A percentile compares a stretch with the other conserved stretches of the same genome.
Evolutionary conservation across 306 rosid species (phyloP).

Genomic region (Cercis canadensis): DNA sequence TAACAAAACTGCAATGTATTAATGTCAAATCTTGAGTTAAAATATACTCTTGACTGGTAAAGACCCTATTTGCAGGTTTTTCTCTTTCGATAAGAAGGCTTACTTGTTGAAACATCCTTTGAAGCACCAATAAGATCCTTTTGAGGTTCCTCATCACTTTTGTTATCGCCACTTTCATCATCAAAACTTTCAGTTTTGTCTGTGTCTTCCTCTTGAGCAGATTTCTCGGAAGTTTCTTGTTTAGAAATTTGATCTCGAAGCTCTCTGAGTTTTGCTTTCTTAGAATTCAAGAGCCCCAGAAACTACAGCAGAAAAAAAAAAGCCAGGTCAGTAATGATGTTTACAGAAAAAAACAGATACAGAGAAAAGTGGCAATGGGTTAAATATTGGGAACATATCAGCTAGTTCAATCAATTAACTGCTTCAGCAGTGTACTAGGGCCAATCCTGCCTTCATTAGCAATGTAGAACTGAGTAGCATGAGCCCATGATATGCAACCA

Average conservation of each 20-base stretch:
- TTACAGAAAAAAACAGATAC: constrained; percentile 5
- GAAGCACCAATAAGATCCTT: constrained; percentile 46
- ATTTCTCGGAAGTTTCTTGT: constrained; percentile 48
- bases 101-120: constrained; percentile 42
- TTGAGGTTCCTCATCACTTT: constrained; percentile 50
- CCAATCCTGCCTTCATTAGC: constrained; percentile 9
- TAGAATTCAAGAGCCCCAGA: constrained; percentile 82
- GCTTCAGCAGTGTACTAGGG: constrained; percentile 11
- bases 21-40: constrained; percentile 5
- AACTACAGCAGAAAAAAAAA: constrained; percentile 55
- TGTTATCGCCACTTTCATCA: constrained; percentile 50
- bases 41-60: constrained; percentile 19
- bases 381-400: background rate
- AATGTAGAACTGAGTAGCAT: background rate
- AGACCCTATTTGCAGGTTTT: constrained; percentile 28
- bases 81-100: constrained; percentile 54
- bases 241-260: constrained; percentile 67
- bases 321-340: constrained; percentile 26
- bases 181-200: constrained; percentile 82
- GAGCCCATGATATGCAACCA: constrained; percentile 23
- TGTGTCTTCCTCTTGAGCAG: constrained; percentile 67
- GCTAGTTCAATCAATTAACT: constrained; percentile 20
- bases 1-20: constrained; percentile 13
- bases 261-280: constrained; percentile 81
- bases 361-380: constrained; percentile 5